These are phyloP conservation scores for Adansonia madagascariensis DNA, from an alignment of 441 rosid species.

Conservation along the genomic window DNA sequence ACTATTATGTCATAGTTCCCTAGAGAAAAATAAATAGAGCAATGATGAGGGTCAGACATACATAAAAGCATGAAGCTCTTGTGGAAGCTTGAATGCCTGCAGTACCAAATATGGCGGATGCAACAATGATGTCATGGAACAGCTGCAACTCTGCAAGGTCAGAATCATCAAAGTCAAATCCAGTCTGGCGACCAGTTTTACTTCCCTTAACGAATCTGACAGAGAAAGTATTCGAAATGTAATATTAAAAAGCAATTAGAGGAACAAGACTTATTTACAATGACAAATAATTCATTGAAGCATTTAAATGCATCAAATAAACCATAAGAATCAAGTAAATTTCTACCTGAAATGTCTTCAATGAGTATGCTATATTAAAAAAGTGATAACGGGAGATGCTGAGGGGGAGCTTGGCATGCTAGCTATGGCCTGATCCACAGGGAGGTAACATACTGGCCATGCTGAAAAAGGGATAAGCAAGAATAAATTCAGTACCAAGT, in stretches of 20 bases:
- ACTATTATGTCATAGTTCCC: slow-evolving; percentile 82
- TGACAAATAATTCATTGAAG: neutral
- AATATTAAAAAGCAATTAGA: slow-evolving; percentile 7
- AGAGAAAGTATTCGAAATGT: slow-evolving; percentile 32
- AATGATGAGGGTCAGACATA: slow-evolving; percentile 15
- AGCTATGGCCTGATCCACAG: slow-evolving; percentile 68
- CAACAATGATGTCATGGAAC: slow-evolving; percentile 72
- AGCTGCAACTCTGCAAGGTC: slow-evolving; percentile 63
- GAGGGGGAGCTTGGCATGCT: slow-evolving; percentile 67
- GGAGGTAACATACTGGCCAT: slow-evolving; percentile 81
- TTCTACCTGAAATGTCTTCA: neutral
- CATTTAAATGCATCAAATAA: neutral
- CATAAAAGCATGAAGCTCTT: slow-evolving; percentile 26
- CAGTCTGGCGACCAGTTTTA: slow-evolving; percentile 71
- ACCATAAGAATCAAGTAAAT: neutral
- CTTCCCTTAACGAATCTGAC: slow-evolving; percentile 77
- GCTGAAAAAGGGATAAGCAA: slow-evolving; percentile 47
- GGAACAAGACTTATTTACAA: slow-evolving; percentile 14
- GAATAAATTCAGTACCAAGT: slow-evolving; percentile 27
- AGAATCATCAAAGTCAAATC: slow-evolving; percentile 83
- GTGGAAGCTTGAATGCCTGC: slow-evolving; percentile 14
- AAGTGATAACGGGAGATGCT: slow-evolving; percentile 15
- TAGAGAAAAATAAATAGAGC: slow-evolving; percentile 36
- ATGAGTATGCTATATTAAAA: neutral
- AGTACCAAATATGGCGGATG: slow-evolving; percentile 90